Conservation (phyloP, 192 early-diverging fungal genomes). For the Entrophospora sp. region DNA sequence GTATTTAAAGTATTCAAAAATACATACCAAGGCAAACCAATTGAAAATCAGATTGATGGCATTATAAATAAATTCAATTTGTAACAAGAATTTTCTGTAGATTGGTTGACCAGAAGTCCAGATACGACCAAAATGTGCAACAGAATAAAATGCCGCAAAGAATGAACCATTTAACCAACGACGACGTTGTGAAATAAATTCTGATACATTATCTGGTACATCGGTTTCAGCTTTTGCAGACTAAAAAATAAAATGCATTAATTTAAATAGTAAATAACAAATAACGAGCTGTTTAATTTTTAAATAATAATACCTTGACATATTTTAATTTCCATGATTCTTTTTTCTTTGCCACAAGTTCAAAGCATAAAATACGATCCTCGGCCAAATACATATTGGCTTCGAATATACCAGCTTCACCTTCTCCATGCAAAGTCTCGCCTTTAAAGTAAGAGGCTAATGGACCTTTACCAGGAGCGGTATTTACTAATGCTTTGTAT, state of each 20-base stretch:
- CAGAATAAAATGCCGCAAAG: conserved; percentile 83
- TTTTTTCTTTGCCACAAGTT: conserved; percentile 66
- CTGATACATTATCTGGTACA: conserved; percentile 65
- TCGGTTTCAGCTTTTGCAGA: conserved; percentile 69
- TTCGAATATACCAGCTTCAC: conserved; percentile 54
- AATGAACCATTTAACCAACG: conserved; percentile 94
- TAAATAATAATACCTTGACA: too few relatives aligned
- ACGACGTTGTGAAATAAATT: conserved; percentile 91
- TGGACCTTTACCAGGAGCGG: conserved; percentile 47
- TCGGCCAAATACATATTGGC: conserved; percentile 79
- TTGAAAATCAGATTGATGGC: conserved; percentile 70
- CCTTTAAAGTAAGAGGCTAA: conserved; percentile 69
- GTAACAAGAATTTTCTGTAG: conserved; percentile 60
- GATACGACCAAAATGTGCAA: conserved; percentile 67
- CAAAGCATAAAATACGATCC: too few relatives aligned
- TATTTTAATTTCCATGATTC: conserved; percentile 63
- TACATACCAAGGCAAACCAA: conserved; percentile 76
- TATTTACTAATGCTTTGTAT: conserved; percentile 61
- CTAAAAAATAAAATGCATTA: too few relatives aligned
- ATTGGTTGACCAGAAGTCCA: conserved; percentile 66
- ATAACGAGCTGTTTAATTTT: too few relatives aligned
- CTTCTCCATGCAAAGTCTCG: conserved; percentile 40
- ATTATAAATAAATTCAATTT: conserved; percentile 74
- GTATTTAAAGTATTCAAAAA: too few relatives aligned
- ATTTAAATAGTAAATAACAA: too few relatives aligned